A percentile compares a stretch with the other conserved stretches of the same genome.
Evolutionary conservation across 2,329 filamentous ascomycete species (phyloP).

Genomic region (Monosporascus sp.): DNA sequence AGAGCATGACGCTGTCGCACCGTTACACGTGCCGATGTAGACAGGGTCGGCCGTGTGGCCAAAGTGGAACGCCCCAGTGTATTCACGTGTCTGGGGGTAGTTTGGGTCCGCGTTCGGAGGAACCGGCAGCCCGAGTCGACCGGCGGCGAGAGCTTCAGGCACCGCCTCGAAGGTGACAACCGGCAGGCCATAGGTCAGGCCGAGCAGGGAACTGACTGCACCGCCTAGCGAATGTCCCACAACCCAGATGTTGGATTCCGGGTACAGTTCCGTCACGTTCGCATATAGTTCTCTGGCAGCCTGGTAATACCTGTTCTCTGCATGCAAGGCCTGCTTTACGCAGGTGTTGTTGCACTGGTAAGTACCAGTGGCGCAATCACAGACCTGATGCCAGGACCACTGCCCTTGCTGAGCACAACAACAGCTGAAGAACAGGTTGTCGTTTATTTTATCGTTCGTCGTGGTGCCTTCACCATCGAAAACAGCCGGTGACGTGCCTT

Average conservation of each 20-base stretch:
- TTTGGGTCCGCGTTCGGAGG: slow-evolving; percentile 73
- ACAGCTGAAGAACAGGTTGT: slow-evolving; percentile 97
- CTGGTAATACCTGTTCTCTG: slow-evolving; percentile 88
- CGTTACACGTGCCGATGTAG: slow-evolving; percentile 90
- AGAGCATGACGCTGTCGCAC: slow-evolving; percentile 81
- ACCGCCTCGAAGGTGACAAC: slow-evolving; percentile 92
- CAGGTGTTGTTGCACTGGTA: slow-evolving; percentile 94
- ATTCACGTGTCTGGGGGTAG: slow-evolving; percentile 63
- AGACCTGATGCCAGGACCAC: slow-evolving; percentile 85
- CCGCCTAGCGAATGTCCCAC: slow-evolving; percentile 91
- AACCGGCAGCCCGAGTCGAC: slow-evolving; percentile 75
- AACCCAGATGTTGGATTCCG: slow-evolving; percentile 79
- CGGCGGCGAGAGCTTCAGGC: slow-evolving; percentile 81
- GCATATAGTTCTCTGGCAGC: slow-evolving; percentile 85
- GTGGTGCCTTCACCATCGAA: slow-evolving; percentile 97
- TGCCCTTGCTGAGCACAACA: slow-evolving; percentile 93
- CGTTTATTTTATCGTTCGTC: slow-evolving; percentile 95
- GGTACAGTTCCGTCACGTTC: slow-evolving; percentile 87
- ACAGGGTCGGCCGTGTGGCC: slow-evolving; percentile 95
- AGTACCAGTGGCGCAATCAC: slow-evolving; percentile 81
- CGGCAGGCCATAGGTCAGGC: slow-evolving; percentile 84
- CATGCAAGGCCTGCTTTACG: slow-evolving; percentile 65
- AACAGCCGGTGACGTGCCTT: slow-evolving; percentile 83
- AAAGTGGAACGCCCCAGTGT: slow-evolving; percentile 82
- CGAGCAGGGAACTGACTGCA: slow-evolving; percentile 80